Evolutionary conservation across 1,284 basidiomycete species (phyloP).

Genomic region (Heterobasidion annosum): DNA sequence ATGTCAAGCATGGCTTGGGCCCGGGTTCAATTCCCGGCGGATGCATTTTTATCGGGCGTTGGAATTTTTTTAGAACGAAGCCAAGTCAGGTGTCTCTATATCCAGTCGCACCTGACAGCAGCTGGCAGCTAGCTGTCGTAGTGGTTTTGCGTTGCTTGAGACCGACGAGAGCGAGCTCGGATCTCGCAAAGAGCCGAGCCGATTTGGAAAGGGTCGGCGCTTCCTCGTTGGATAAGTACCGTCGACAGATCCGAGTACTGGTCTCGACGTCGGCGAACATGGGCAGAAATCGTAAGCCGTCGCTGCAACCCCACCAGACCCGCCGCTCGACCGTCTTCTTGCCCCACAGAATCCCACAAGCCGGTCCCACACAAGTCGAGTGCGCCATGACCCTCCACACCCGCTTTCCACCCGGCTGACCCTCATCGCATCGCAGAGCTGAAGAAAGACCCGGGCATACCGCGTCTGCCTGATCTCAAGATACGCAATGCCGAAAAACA

Average conservation of each 20-base stretch:
- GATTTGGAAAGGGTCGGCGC: too few species aligned
- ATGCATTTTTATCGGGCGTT: constrained; percentile 15
- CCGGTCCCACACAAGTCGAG: constrained; percentile 47
- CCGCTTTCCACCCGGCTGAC: neutral
- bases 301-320: neutral
- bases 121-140: too few species aligned
- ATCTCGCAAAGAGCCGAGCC: too few species aligned
- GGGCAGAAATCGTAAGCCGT: constrained; percentile 47
- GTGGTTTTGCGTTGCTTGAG: too few species aligned
- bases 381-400: constrained; percentile 17
- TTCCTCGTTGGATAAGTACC: too few species aligned
- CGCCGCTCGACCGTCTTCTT: constrained; percentile 1
- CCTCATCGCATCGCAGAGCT: constrained; percentile 36
- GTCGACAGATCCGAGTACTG: too few species aligned
- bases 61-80: neutral
- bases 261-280: constrained; percentile 20
- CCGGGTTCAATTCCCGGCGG: constrained; percentile 50
- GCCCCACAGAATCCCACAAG: constrained; percentile 32
- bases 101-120: too few species aligned
- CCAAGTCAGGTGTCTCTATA: too few species aligned
- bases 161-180: too few species aligned
- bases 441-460: constrained; percentile 79
- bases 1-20: constrained; percentile 30
- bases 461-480: constrained; percentile 65
- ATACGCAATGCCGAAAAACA: constrained; percentile 48